Evolutionary conservation across 2,329 filamentous ascomycete genomes (phyloP).

Genomic region (Epichloe sylvatica): DNA sequence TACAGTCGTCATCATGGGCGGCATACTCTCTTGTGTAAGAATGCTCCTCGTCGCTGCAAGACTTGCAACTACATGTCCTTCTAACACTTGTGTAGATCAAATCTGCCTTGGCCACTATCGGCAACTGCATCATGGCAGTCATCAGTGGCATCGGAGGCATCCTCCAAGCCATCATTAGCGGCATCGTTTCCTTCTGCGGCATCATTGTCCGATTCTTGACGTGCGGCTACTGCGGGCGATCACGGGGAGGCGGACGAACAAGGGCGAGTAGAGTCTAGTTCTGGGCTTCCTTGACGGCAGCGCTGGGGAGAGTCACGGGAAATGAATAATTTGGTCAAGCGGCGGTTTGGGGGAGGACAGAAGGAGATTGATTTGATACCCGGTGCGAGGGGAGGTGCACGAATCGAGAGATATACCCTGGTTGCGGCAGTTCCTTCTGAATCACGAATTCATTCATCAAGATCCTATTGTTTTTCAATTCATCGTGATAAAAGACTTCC

Average conservation of each 20-base stretch:
- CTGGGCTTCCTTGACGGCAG: background rate
- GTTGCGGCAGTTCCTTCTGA: background rate
- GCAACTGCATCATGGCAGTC: slow-evolving; percentile 52
- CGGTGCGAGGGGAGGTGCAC: background rate
- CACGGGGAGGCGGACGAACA: slow-evolving; percentile 8
- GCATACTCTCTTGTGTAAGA: slow-evolving; percentile 70
- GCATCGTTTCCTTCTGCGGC: slow-evolving; percentile 49
- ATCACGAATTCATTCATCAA: background rate
- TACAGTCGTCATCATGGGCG: slow-evolving; percentile 48
- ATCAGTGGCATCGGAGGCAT: slow-evolving; percentile 52
- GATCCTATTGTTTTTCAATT: slow-evolving; percentile 2
- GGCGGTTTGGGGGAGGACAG: too few relatives aligned
- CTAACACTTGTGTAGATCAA: slow-evolving; percentile 31
- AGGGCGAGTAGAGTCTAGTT: slow-evolving; percentile 13
- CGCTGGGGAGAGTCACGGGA: background rate
- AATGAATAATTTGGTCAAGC: background rate
- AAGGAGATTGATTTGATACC: slow-evolving; percentile 1
- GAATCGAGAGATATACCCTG: slow-evolving; percentile 4
- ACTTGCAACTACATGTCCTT: background rate
- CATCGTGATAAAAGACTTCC: background rate
- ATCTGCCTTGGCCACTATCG: slow-evolving; percentile 49
- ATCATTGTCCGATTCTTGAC: slow-evolving; percentile 54
- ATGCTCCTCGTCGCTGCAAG: background rate
- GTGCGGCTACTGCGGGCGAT: slow-evolving; percentile 29
- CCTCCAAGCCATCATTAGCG: slow-evolving; percentile 52